These are phyloP conservation scores for Turnera subulata DNA, from an alignment of 345 rosid species.

Conservation along the genomic window DNA sequence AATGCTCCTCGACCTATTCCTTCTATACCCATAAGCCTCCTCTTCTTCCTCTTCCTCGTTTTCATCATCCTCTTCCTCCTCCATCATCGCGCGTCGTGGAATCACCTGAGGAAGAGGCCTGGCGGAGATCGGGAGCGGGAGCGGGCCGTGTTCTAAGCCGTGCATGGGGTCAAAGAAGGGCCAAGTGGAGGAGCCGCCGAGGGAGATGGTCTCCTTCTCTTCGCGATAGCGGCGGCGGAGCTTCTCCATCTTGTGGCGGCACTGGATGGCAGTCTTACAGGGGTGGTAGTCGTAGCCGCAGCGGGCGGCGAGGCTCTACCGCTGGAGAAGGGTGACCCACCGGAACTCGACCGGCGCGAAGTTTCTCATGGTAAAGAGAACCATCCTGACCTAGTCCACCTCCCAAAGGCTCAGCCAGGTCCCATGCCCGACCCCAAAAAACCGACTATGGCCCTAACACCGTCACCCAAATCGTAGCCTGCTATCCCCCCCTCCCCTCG, in stretches of 20 bases:
- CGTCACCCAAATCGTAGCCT: no score
- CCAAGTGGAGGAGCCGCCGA: constrained; percentile 38
- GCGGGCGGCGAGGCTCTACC: constrained; percentile 50
- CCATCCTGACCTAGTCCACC: constrained; percentile 67
- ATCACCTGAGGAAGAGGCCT: constrained; percentile 36
- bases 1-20: constrained; percentile 52
- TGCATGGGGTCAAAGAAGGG: constrained; percentile 66
- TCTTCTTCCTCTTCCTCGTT: constrained; percentile 34
- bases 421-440: no score
- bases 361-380: no score
- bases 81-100: background rate
- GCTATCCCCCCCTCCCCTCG: no score
- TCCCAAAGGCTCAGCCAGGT: constrained; percentile 51
- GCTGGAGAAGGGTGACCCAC: no score
- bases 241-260: constrained; percentile 89
- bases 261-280: constrained; percentile 52
- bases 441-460: no score
- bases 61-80: constrained; percentile 13
- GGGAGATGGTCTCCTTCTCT: constrained; percentile 38
- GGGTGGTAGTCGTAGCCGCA: constrained; percentile 50
- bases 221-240: constrained; percentile 63
- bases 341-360: no score
- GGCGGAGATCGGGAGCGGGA: constrained; percentile 55
- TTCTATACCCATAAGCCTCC: constrained; percentile 26
- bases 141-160: constrained; percentile 58